These are phyloP conservation scores for Solanum sparsipilum DNA, from an alignment of 257 asterid species.

Conservation along the genomic window DNA sequence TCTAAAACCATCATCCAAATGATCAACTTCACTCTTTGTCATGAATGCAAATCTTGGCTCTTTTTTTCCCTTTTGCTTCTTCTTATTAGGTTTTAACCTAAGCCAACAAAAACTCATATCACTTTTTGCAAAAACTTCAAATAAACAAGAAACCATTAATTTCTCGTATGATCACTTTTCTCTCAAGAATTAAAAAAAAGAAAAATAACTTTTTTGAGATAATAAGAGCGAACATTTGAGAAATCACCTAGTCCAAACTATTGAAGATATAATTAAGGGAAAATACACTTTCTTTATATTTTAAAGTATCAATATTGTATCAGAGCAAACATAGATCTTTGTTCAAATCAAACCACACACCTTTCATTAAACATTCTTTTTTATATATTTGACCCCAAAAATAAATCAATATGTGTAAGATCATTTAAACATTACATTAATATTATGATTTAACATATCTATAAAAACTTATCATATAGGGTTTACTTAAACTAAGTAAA, in stretches of 20 bases:
- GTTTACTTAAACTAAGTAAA: background rate
- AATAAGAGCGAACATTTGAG: too few species aligned
- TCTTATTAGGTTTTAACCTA: conserved; percentile 67
- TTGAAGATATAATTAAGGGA: background rate
- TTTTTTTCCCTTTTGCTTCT: conserved; percentile 57
- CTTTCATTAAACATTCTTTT: background rate
- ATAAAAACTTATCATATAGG: background rate
- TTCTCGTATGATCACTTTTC: background rate
- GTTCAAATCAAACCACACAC: background rate
- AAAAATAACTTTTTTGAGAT: background rate
- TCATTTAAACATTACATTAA: background rate
- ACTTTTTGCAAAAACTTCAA: background rate
- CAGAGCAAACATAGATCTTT: background rate
- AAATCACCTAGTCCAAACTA: background rate
- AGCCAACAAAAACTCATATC: background rate
- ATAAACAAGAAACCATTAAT: background rate
- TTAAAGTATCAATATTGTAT: background rate
- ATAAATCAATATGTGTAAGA: background rate
- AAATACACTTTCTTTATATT: background rate
- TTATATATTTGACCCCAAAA: background rate
- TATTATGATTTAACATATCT: background rate
- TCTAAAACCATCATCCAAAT: conserved; percentile 89
- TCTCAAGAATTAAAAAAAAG: background rate
- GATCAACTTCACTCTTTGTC: conserved; percentile 87
- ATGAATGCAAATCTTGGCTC: conserved; percentile 89